Evolutionary conservation across 257 asterid species (phyloP), one percentile per base, ranked within the genome.

Genomic region (Lithospermum erythrorhizon): DNA sequence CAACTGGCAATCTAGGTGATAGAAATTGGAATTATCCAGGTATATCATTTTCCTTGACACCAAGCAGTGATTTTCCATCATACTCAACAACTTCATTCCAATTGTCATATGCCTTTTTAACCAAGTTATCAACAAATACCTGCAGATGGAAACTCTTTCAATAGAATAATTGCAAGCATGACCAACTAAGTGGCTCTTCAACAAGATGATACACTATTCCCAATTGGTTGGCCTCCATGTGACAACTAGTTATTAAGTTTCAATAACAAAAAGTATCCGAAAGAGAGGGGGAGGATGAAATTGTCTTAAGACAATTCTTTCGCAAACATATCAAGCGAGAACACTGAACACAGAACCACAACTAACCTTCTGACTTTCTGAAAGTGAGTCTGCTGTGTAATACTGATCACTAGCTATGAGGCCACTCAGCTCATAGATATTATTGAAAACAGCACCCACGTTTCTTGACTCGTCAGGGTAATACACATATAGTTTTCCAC

Each of bases 31-130:
- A 27, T 27, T 27, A 27, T 27, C 32, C 32, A 27, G 65, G 89
- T 63, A 76, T 79, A 68, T 82, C 79, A 37, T 61, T 80, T 73
- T 93, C 87, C 76, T 89, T 81, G 69, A 81, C 68, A 74, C 73
- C 76, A 80, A 89, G 21, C 51, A 93, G 87, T 21, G 98, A 76
- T 68, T 89, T 84, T 21, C 96, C 98, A 72, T 93, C 98, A 66
- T 93, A 93, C 81, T 89, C 98, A 53, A 93, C 84, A 60, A 84
- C 96, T 78, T 84, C 84, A 75, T 70, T 75, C 98, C 98, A 93
- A 64, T 84, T 84, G 45, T 89, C 98, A 61, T 89, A 93, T 59
- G 98, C 98, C 63, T 86, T 93, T 75, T 93, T 93, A 67, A 93
- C 87, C 88, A 79, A 79, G 13, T 82, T 59, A 78, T 93, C 97